Conservation (phyloP, 805 yeast genomes). For the Metschnikowia picachoensis region DNA sequence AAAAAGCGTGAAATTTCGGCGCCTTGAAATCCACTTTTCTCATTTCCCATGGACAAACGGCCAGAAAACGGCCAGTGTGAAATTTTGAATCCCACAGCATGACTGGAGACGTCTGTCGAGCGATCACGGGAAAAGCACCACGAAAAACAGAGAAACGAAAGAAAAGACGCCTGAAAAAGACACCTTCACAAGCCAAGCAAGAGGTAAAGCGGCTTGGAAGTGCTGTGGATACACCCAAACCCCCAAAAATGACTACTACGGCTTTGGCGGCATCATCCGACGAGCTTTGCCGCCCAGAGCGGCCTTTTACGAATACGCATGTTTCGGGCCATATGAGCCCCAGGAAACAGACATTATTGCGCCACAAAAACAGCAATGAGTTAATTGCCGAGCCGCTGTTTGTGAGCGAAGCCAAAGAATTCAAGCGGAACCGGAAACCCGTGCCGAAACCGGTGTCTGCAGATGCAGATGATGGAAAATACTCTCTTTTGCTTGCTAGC, state of each 20-base stretch:
- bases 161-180: conserved; percentile 5
- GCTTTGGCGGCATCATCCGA: background rate
- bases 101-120: conserved; percentile 7
- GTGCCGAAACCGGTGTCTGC: background rate
- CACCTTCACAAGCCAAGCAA: background rate
- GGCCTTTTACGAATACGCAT: background rate
- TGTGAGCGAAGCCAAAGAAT: conserved; percentile 27
- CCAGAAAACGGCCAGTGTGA: background rate
- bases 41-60: background rate
- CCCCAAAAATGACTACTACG: background rate
- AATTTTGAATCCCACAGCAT: background rate
- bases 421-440: conserved; percentile 18
- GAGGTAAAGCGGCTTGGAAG: background rate
- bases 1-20: background rate
- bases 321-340: conserved; percentile 25
- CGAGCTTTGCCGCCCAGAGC: background rate
- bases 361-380: conserved; percentile 33
- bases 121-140: conserved; percentile 1
- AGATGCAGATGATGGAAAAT: conserved; percentile 10
- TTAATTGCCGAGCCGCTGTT: conserved; percentile 17
- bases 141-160: conserved; percentile 7
- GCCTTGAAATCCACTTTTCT: background rate
- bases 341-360: conserved; percentile 35
- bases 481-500: conserved; percentile 11
- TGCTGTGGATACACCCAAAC: background rate